Percentiles rank a stretch among this genome's conserved stretches.
These are phyloP conservation scores for Pythium dissotocum DNA, from an alignment of 352 stramenopile species.

Conservation along the genomic window DNA sequence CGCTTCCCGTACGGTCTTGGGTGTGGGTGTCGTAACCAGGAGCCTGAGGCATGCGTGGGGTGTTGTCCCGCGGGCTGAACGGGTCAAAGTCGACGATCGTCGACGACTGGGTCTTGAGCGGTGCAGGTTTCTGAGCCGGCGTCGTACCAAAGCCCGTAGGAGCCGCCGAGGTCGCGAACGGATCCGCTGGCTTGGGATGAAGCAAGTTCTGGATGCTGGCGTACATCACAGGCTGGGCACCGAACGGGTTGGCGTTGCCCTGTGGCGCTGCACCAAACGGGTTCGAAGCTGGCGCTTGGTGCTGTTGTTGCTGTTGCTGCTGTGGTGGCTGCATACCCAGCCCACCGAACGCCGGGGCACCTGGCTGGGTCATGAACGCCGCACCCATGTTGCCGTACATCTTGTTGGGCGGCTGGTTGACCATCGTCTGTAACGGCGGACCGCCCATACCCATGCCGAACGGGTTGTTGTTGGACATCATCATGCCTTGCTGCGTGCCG, in stretches of 20 bases:
- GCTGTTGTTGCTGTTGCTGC: conserved; percentile 17
- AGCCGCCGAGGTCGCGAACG: conserved; percentile 40
- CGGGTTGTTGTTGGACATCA: conserved; percentile 15
- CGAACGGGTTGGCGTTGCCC: conserved; percentile 40
- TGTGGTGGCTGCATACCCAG: conserved; percentile 35
- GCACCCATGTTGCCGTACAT: conserved; percentile 36
- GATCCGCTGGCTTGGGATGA: conserved; percentile 41
- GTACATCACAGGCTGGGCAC: conserved; percentile 53
- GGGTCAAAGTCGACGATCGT: conserved; percentile 76
- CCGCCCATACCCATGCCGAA: conserved; percentile 24
- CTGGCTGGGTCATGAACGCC: conserved; percentile 69
- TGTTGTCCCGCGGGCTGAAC: conserved; percentile 61
- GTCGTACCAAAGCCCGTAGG: conserved; percentile 11
- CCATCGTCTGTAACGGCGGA: conserved; percentile 29
- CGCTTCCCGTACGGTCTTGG: conserved; percentile 23
- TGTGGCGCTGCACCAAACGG: conserved; percentile 24
- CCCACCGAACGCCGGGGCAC: conserved; percentile 41
- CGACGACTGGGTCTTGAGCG: conserved; percentile 35
- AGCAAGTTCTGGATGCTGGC: conserved; percentile 68
- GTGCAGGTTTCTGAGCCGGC: conserved; percentile 4
- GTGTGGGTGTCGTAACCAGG: conserved; percentile 10
- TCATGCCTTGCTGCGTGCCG: conserved; percentile 15
- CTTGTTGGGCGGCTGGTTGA: conserved; percentile 22
- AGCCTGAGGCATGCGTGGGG: conserved; percentile 47
- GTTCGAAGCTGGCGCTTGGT: background rate